Base-by-base conservation (phyloP, 129 eudicot species). In the Tanacetum coccineum region DNA sequence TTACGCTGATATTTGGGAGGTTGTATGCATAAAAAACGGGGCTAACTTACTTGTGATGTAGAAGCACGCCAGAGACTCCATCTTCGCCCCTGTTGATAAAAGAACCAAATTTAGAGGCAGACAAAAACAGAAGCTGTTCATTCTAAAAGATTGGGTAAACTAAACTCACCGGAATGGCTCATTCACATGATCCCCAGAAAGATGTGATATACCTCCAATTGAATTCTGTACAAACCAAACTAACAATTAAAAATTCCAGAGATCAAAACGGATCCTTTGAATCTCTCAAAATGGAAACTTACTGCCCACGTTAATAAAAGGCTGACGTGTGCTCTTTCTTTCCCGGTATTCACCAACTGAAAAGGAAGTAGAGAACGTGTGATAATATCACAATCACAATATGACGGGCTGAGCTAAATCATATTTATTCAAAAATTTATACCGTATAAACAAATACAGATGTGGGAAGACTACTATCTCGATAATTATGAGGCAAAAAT, bases 301-400 rank as follows among this genome's bases (percentile, higher is more conserved):
- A 93, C 98, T 61, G 89, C 96, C 98, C 98, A 93, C 4, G 98
- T 88, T 59, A 93, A 79, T 21, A 84, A 85, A 82, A 93, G 96
- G 92, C 96, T 93, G 81, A 93, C 98, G 74, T 86, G 83, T 76
- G 96, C 98, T 83, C 98, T 86, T 75, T 93, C 98, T 74, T 80
- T 93, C 61, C 98, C 98, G 11, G 96, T 86, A 68, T 93, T 93
- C 60, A 86, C 96, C 92, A 93, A 79, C 98, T 93, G 67, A 71
- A 59, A 81, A 59, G 55, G 7, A 78, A 21, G 64, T 18, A 73
- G 59, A 60, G 52, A 6, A 2, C 15, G 9, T 51, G 60, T 73
- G 25, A 82, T 75, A 50, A 68, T 30, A 70, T 25, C 18, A 74
- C n/a, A 59, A 14, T 36, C 20, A 65, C 25, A 55, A 19, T 67